phyloP scores from a whole-genome alignment of 495 filamentous ascomycete genomes.

The Penicillium canariense region DNA sequence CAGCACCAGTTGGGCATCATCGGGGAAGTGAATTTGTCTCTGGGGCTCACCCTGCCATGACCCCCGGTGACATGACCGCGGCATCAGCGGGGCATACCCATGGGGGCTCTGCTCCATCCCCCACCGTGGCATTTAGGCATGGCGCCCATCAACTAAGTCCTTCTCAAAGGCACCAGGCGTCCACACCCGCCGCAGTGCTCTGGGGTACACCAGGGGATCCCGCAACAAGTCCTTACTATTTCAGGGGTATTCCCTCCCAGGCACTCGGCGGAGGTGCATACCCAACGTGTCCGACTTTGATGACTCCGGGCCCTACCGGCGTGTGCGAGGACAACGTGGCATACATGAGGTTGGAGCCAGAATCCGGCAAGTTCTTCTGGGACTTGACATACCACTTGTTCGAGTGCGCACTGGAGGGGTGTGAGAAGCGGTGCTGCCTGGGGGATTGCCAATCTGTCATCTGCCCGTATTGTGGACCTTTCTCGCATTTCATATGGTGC shows the following conservation, averaged over 20 bases:
- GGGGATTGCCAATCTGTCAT: slow-evolving; percentile 36
- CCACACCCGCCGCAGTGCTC: slow-evolving; percentile 1
- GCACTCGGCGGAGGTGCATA: neutral
- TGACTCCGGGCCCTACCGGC: neutral
- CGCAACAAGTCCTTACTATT: too few species aligned
- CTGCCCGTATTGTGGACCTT: slow-evolving; percentile 48
- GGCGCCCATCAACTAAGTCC: neutral
- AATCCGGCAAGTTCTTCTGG: slow-evolving; percentile 13
- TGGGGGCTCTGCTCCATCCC: neutral
- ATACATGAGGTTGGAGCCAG: neutral
- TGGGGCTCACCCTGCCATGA: neutral
- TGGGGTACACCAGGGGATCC: neutral
- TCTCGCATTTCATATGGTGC: slow-evolving; percentile 41
- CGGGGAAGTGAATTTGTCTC: neutral
- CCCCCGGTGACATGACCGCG: neutral
- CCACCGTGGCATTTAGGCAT: neutral
- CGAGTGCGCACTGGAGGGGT: slow-evolving; percentile 28
- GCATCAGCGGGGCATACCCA: neutral
- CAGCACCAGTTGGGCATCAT: neutral
- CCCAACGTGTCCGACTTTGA: neutral
- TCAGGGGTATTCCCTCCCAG: neutral
- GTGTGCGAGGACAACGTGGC: neutral
- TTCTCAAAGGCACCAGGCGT: slow-evolving; percentile 3
- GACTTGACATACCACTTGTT: slow-evolving; percentile 27
- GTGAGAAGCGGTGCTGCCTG: slow-evolving; percentile 52